Evolutionary conservation across 305 asterid genomes (phyloP).

Genomic region (Withania somnifera): DNA sequence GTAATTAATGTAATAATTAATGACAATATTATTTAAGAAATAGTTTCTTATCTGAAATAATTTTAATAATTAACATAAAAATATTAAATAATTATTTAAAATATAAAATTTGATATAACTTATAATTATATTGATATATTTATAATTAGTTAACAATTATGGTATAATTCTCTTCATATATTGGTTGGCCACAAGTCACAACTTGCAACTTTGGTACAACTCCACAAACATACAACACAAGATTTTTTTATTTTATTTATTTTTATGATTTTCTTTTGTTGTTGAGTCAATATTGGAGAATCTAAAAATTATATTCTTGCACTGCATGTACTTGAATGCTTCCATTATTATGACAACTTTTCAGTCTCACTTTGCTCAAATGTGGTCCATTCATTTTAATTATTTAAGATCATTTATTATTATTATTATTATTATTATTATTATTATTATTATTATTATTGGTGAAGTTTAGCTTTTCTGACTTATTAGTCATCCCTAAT

Average conservation of each 20-base stretch:
- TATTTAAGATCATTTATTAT: background rate
- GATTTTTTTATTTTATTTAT: background rate
- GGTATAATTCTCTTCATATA: too few species aligned
- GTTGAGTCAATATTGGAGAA: background rate
- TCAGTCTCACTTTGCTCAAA: background rate
- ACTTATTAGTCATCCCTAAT: too few species aligned
- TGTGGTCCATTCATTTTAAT: background rate
- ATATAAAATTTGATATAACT: too few species aligned
- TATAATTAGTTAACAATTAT: too few species aligned
- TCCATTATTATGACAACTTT: background rate
- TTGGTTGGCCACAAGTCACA: background rate
- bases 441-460: too few species aligned
- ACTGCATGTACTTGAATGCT: background rate
- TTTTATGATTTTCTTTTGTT: background rate
- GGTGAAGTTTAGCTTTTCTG: too few species aligned
- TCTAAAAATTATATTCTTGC: background rate
- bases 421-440: background rate
- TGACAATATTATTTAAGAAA: too few species aligned
- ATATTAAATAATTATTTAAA: too few species aligned
- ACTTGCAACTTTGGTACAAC: background rate
- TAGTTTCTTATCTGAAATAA: too few species aligned
- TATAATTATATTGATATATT: too few species aligned
- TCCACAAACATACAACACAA: background rate
- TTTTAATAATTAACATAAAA: too few species aligned
- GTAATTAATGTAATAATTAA: too few species aligned